Percentiles rank a stretch among this genome's conserved stretches.
Evolutionary conservation across 805 yeast species (phyloP).

Genomic region (Suhomyces kilbournensis): DNA sequence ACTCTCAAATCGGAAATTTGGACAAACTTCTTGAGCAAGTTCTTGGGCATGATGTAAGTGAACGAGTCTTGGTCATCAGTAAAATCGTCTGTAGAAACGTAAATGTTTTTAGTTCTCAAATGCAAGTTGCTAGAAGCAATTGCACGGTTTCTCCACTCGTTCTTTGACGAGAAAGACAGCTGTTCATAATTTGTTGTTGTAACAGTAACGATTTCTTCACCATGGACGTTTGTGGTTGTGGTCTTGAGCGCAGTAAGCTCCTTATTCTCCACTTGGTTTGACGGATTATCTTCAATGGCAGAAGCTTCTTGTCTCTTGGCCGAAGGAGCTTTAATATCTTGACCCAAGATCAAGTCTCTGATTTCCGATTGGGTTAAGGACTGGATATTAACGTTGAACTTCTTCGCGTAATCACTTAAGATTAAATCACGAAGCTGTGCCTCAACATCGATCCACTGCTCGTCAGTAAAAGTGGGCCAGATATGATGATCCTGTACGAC

Average conservation of each 20-base stretch:
- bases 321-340: conserved; percentile 88
- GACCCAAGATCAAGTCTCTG: conserved; percentile 91
- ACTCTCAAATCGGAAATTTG: conserved; percentile 77
- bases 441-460: conserved; percentile 91
- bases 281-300: conserved; percentile 51
- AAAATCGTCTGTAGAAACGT: conserved; percentile 63
- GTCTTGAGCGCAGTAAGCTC: conserved; percentile 77
- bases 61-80: conserved; percentile 41
- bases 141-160: conserved; percentile 90
- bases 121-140: conserved; percentile 72
- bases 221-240: conserved; percentile 85
- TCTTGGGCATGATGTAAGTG: conserved; percentile 81
- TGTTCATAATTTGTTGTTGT: conserved; percentile 89
- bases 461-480: conserved; percentile 89
- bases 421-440: conserved; percentile 84
- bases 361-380: conserved; percentile 91
- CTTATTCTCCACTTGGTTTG: conserved; percentile 38
- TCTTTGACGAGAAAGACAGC: conserved; percentile 72
- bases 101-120: conserved; percentile 65
- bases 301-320: conserved; percentile 80
- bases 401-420: conserved; percentile 77
- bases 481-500: conserved; percentile 74
- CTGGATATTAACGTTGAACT: conserved; percentile 80
- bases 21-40: conserved; percentile 71
- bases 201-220: conserved; percentile 92